A percentile compares a stretch with the other conserved stretches of the same genome.
These are phyloP conservation scores for Tarenaya hassleriana DNA, from an alignment of 345 rosid genomes.

Conservation along the genomic window DNA sequence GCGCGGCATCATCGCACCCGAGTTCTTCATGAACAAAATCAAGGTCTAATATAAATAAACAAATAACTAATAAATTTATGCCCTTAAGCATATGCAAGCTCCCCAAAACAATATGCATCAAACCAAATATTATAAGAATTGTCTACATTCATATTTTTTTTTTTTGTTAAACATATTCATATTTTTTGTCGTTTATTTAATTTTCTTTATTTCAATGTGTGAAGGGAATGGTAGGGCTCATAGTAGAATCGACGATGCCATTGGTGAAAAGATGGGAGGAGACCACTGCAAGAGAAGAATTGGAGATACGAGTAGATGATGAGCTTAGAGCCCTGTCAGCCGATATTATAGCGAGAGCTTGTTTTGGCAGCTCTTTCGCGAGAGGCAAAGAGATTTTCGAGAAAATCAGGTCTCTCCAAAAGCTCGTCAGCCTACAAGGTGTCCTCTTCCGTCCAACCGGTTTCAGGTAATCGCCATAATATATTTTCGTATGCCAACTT, in stretches of 20 bases:
- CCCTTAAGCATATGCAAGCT: too few species aligned
- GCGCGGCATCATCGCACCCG: constrained; percentile 50
- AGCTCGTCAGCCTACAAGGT: constrained; percentile 33
- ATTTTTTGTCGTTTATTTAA: too few species aligned
- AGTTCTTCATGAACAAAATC: constrained; percentile 60
- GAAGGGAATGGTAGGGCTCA: constrained; percentile 67
- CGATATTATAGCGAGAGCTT: constrained; percentile 56
- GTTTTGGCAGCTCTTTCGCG: constrained; percentile 49
- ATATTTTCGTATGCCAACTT: too few species aligned
- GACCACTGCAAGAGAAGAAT: constrained; percentile 23
- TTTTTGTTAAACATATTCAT: too few species aligned
- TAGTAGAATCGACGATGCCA: constrained; percentile 44
- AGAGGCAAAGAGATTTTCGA: constrained; percentile 54
- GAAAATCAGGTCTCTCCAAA: constrained; percentile 50
- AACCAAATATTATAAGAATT: too few species aligned
- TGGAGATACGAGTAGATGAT: constrained; percentile 40
- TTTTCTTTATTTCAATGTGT: constrained; percentile 20
- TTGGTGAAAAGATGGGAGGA: constrained; percentile 52
- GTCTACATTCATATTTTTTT: too few species aligned
- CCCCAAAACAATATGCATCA: too few species aligned
- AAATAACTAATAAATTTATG: background rate
- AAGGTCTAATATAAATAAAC: constrained; percentile 36
- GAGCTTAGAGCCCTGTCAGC: constrained; percentile 46
- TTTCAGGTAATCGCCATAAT: constrained; percentile 35
- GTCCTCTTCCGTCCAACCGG: constrained; percentile 27